A percentile compares a stretch with the other conserved stretches of the same genome.
These are phyloP conservation scores for Malus sylvestris DNA, from an alignment of 306 rosid genomes.

Conservation along the genomic window DNA sequence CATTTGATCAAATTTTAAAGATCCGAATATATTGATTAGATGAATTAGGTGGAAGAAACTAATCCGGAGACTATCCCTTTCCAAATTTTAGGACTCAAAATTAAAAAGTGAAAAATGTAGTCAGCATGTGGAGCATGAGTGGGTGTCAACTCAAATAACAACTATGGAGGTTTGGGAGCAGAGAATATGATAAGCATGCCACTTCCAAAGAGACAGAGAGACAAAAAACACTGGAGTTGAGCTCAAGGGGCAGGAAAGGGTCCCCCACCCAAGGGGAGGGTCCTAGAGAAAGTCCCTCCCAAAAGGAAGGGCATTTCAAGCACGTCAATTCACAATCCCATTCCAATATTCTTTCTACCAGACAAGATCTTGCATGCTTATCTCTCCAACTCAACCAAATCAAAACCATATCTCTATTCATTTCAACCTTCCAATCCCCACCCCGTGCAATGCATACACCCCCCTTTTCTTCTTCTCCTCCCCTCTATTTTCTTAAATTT, in stretches of 20 bases:
- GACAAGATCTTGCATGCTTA: conserved; percentile 68
- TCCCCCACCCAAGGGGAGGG: conserved; percentile 23
- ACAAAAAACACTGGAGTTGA: conserved; percentile 23
- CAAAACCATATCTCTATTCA: conserved; percentile 17
- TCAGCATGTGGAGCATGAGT: background rate
- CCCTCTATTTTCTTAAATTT: background rate
- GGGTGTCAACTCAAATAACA: background rate
- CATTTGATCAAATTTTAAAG: too few relatives aligned
- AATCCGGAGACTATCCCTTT: too few relatives aligned
- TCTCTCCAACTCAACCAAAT: conserved; percentile 41
- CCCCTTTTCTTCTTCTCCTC: background rate
- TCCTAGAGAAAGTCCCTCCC: background rate
- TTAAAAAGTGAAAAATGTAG: too few relatives aligned
- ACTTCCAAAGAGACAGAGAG: conserved; percentile 28
- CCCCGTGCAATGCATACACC: background rate
- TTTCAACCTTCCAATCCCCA: background rate
- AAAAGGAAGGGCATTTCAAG: conserved; percentile 25
- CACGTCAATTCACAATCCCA: conserved; percentile 40
- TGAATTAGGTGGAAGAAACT: too few relatives aligned
- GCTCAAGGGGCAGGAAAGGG: background rate
- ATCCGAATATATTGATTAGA: too few relatives aligned
- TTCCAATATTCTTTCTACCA: conserved; percentile 41
- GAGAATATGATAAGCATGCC: conserved; percentile 1
- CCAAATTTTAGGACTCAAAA: too few relatives aligned
- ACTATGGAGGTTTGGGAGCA: background rate